Evolutionary conservation across 352 stramenopile genomes (phyloP).

Genomic region (Thalassiosira hispida): DNA sequence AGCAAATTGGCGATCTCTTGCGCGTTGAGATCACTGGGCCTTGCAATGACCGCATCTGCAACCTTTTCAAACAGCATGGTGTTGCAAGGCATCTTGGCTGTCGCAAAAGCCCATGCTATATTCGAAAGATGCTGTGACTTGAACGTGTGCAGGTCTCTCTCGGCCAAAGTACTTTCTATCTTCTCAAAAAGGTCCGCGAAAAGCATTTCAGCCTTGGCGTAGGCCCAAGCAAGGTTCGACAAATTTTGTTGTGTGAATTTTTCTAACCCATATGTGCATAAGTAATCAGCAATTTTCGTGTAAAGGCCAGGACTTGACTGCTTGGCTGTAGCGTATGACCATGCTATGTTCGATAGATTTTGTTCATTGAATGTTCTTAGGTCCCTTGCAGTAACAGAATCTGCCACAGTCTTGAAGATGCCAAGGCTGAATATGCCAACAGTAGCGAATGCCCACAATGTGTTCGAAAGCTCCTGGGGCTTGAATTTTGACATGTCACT

Average conservation of each 20-base stretch:
- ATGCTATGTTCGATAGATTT: too few relatives aligned
- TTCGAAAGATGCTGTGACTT: too few relatives aligned
- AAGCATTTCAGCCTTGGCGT: too few relatives aligned
- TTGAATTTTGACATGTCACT: background rate
- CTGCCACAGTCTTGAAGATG: conserved; percentile 5
- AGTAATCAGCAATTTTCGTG: too few relatives aligned
- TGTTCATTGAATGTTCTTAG: background rate
- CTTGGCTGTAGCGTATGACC: too few relatives aligned
- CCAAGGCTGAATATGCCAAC: background rate
- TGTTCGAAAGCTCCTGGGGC: conserved; percentile 7
- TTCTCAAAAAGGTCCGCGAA: too few relatives aligned
- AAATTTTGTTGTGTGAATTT: too few relatives aligned
- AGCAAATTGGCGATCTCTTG: conserved; percentile 49
- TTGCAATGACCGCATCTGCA: conserved; percentile 15
- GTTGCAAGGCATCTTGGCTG: conserved; percentile 22
- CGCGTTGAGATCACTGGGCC: conserved; percentile 30
- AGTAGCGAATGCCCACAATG: conserved; percentile 3
- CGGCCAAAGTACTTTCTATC: too few relatives aligned
- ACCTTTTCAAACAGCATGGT: conserved; percentile 36
- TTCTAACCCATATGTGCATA: too few relatives aligned
- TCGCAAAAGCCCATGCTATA: conserved; percentile 47
- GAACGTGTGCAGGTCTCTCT: too few relatives aligned
- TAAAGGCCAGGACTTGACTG: too few relatives aligned
- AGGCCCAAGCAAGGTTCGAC: too few relatives aligned
- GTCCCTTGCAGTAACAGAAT: background rate